phyloP scores from a whole-genome alignment of 805 yeast genomes.

The Lipomyces starkeyi region DNA sequence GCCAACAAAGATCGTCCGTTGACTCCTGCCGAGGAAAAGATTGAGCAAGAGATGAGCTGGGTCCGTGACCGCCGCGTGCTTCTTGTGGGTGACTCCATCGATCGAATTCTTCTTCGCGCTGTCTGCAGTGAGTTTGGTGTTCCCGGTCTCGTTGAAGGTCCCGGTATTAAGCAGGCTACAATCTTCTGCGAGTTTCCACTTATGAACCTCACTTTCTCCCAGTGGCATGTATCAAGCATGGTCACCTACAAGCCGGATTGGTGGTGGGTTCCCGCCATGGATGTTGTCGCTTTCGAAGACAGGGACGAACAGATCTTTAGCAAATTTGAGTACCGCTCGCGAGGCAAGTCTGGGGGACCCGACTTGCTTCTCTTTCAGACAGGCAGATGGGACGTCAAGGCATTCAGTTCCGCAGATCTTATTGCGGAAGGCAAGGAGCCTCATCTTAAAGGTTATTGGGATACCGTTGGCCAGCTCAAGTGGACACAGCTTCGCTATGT shows the following conservation, averaged over 20 bases:
- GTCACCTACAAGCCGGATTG: constrained; percentile 26
- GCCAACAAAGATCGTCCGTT: constrained; percentile 12
- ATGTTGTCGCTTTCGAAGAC: constrained; percentile 19
- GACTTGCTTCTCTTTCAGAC: constrained; percentile 20
- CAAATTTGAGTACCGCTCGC: constrained; percentile 12
- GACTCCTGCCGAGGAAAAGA: constrained; percentile 4
- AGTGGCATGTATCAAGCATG: constrained; percentile 27
- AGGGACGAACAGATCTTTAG: constrained; percentile 16
- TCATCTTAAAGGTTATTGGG: constrained; percentile 7
- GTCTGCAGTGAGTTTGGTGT: constrained; percentile 19
- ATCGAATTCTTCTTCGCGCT: constrained; percentile 16
- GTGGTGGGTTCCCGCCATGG: constrained; percentile 28
- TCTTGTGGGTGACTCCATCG: constrained; percentile 22
- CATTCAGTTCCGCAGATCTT: constrained; percentile 7
- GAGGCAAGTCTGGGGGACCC: constrained; percentile 17
- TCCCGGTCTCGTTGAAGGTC: constrained; percentile 6
- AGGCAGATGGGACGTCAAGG: constrained; percentile 14
- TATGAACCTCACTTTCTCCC: constrained; percentile 21
- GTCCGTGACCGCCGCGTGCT: constrained; percentile 18
- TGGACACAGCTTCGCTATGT: constrained; percentile 12
- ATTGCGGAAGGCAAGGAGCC: constrained; percentile 5
- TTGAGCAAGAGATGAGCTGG: constrained; percentile 14
- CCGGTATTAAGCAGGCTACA: constrained; percentile 22
- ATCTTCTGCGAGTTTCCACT: constrained; percentile 19
- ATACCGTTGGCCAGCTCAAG: constrained; percentile 5